phyloP scores from a whole-genome alignment of 2,329 filamentous ascomycete species.

The Monosporascus sp. region DNA sequence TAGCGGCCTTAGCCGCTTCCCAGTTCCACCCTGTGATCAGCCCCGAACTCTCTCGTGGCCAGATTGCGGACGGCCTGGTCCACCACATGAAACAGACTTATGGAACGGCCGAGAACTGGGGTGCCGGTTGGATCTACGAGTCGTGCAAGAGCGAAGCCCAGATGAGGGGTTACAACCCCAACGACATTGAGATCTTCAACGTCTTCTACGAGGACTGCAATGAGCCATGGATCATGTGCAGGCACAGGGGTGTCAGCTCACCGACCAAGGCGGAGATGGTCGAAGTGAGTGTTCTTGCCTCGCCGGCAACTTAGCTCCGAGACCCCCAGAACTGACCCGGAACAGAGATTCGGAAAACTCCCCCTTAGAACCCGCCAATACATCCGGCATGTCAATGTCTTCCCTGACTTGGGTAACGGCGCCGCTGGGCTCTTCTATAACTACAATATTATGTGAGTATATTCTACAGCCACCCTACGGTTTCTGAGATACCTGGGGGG shows the following conservation, averaged over 20 bases:
- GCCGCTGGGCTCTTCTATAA: conserved; percentile 9
- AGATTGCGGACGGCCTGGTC: background rate
- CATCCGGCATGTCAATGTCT: conserved; percentile 18
- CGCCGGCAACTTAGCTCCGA: conserved; percentile 7
- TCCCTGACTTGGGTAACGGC: conserved; percentile 9
- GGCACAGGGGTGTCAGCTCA: conserved; percentile 18
- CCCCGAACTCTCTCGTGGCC: background rate
- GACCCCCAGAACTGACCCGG: conserved; percentile 13
- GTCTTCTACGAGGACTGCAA: conserved; percentile 22
- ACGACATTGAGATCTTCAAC: conserved; percentile 20
- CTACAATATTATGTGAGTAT: conserved; percentile 11
- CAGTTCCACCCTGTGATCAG: background rate
- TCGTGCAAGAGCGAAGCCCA: conserved; percentile 13
- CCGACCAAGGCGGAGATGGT: conserved; percentile 18
- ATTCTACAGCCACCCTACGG: too few species aligned
- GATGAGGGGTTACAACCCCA: conserved; percentile 9
- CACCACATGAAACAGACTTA: background rate
- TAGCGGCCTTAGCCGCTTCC: background rate
- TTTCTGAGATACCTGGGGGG: too few species aligned
- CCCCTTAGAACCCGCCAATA: conserved; percentile 24
- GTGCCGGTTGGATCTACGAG: conserved; percentile 11
- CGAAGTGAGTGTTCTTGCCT: conserved; percentile 17
- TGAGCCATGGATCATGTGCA: conserved; percentile 25
- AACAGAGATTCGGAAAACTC: conserved; percentile 22
- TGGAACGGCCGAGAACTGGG: conserved; percentile 9